These are phyloP conservation scores for Amyloporia xantha DNA, from an alignment of 768 basidiomycete species.

Conservation along the genomic window DNA sequence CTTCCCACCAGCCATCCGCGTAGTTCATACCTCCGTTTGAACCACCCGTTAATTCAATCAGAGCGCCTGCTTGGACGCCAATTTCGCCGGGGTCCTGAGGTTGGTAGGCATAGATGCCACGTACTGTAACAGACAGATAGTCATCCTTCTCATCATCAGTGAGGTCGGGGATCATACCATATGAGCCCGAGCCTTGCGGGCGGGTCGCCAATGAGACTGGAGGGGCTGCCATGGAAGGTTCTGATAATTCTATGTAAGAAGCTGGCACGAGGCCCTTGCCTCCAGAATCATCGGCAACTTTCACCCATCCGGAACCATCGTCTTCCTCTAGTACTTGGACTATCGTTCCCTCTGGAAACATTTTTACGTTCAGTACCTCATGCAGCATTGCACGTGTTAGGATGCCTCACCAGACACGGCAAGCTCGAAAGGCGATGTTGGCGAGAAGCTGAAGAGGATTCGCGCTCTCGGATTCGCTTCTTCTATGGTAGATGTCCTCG, in stretches of 20 bases:
- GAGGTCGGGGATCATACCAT: slow-evolving; percentile 37
- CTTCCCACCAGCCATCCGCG: slow-evolving; percentile 86
- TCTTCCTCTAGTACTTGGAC: slow-evolving; percentile 73
- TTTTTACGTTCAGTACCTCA: slow-evolving; percentile 1
- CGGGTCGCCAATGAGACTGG: slow-evolving; percentile 4
- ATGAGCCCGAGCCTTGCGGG: slow-evolving; percentile 34
- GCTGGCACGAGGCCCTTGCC: slow-evolving; percentile 76
- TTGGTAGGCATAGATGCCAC: slow-evolving; percentile 74
- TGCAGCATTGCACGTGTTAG: neutral
- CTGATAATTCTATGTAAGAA: slow-evolving; percentile 54
- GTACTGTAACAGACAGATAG: slow-evolving; percentile 39
- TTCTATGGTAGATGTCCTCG: slow-evolving; percentile 34
- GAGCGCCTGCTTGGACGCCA: slow-evolving; percentile 50
- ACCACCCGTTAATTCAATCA: slow-evolving; percentile 58
- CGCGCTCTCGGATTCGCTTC: slow-evolving; percentile 43
- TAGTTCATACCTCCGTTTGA: slow-evolving; percentile 57
- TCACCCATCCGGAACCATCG: slow-evolving; percentile 84
- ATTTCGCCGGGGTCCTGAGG: slow-evolving; percentile 72
- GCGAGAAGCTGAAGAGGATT: slow-evolving; percentile 68
- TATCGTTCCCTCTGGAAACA: slow-evolving; percentile 46
- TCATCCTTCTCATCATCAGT: neutral
- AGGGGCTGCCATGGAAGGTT: slow-evolving; percentile 15
- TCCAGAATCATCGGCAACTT: slow-evolving; percentile 54
- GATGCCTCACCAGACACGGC: slow-evolving; percentile 53
- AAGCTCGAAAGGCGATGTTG: slow-evolving; percentile 75